Evolutionary conservation across 2,329 filamentous ascomycete genomes (phyloP).

Genomic region (Aspergillus carbonarius): DNA sequence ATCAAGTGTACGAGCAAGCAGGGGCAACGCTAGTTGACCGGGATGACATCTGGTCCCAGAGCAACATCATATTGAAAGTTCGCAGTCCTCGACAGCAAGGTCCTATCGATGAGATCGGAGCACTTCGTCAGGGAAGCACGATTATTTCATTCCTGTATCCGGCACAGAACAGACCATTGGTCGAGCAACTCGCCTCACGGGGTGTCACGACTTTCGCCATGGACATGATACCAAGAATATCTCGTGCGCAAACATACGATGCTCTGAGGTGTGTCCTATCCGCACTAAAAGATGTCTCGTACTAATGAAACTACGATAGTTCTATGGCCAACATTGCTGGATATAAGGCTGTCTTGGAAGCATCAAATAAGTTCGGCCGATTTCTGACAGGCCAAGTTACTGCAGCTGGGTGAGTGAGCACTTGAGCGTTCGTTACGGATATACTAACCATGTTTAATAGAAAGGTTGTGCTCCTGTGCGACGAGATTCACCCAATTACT

Average conservation of each 20-base stretch:
- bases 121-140: constrained; percentile 67
- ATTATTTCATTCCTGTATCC: constrained; percentile 83
- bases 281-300: not conserved
- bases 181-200: constrained; percentile 68
- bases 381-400: constrained; percentile 89
- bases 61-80: constrained; percentile 82
- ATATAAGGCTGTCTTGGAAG: constrained; percentile 88
- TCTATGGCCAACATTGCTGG: constrained; percentile 95
- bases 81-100: constrained; percentile 65
- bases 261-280: constrained; percentile 56
- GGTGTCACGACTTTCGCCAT: constrained; percentile 81
- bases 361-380: constrained; percentile 83
- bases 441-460: constrained; percentile 28
- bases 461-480: constrained; percentile 20
- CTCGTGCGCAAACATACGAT: constrained; percentile 83
- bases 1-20: constrained; percentile 72
- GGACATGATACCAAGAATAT: constrained; percentile 90
- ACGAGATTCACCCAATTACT: not conserved
- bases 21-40: constrained; percentile 74
- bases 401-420: constrained; percentile 64
- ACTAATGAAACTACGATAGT: constrained; percentile 44
- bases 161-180: constrained; percentile 71
- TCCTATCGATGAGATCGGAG: constrained; percentile 63
- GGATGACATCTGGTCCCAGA: constrained; percentile 67
- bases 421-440: not conserved